Evolutionary conservation across 1,284 basidiomycete genomes (phyloP).

Genomic region (Cryptococcus jaspeensis): DNA sequence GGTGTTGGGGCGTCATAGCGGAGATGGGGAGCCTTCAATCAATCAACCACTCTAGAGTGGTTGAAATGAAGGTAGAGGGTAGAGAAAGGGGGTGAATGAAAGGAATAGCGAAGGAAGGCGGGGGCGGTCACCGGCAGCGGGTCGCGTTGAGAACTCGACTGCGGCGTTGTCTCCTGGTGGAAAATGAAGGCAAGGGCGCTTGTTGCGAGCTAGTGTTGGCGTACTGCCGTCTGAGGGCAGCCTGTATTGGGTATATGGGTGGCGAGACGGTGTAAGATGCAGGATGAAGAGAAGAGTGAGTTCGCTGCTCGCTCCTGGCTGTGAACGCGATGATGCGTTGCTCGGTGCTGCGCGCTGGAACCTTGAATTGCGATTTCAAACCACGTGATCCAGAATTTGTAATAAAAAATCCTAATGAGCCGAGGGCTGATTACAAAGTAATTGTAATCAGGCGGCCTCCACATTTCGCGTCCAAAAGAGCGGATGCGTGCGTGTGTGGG

Average conservation of each 20-base stretch:
- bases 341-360: background rate
- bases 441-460: background rate
- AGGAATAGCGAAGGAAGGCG: too few species aligned
- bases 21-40: background rate
- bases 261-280: too few species aligned
- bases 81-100: background rate
- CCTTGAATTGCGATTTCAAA: background rate
- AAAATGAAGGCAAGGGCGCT: too few species aligned
- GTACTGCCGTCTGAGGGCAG: background rate
- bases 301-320: too few species aligned
- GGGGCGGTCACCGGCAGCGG: too few species aligned
- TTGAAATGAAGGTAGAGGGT: background rate
- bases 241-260: too few species aligned
- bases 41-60: background rate
- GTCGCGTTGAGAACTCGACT: too few species aligned
- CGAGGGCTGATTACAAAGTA: background rate
- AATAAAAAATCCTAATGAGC: background rate
- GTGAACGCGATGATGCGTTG: background rate
- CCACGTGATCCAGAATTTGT: too few species aligned
- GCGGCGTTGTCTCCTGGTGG: too few species aligned
- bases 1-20: background rate
- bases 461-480: background rate
- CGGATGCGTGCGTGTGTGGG: too few species aligned
- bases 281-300: too few species aligned
- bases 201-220: background rate